Evolutionary conservation across 108 stramenopile species (phyloP).

Genomic region (Asterionellopsis glacialis): DNA sequence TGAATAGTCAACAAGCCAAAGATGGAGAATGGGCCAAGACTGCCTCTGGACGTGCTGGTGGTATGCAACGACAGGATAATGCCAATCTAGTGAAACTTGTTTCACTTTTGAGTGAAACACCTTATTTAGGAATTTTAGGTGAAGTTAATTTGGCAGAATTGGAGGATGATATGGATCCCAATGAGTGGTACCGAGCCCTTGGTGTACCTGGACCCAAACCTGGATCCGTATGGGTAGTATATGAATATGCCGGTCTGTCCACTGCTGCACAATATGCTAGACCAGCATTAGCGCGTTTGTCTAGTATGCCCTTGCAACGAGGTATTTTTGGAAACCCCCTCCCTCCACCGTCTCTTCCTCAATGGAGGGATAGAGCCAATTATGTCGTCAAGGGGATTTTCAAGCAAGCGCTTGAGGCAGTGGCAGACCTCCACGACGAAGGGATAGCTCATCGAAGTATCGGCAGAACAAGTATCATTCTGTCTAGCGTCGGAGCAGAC

Average conservation of each 20-base stretch:
- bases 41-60: conserved; percentile 42
- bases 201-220: conserved; percentile 63
- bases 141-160: conserved; percentile 73
- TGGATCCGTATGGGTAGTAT: conserved; percentile 67
- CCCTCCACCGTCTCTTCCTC: conserved; percentile 51
- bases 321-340: conserved; percentile 52
- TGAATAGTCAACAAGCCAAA: conserved; percentile 11
- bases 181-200: conserved; percentile 71
- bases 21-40: conserved; percentile 49
- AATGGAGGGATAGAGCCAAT: conserved; percentile 53
- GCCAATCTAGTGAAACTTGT: conserved; percentile 40
- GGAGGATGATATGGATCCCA: conserved; percentile 60
- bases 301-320: conserved; percentile 51
- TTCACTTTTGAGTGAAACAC: conserved; percentile 19
- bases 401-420: conserved; percentile 43
- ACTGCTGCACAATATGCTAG: conserved; percentile 42
- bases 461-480: conserved; percentile 51
- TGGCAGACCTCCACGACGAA: conserved; percentile 62
- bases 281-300: conserved; percentile 34
- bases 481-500: conserved; percentile 54
- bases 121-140: conserved; percentile 64
- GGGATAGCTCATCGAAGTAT: conserved; percentile 79
- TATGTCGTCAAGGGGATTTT: conserved; percentile 68
- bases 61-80: conserved; percentile 49
- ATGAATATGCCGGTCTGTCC: conserved; percentile 70